Percentiles rank a stretch among this genome's conserved stretches.
Conservation (phyloP, 2,329 filamentous ascomycete species). For the Fusarium tupiense region DNA sequence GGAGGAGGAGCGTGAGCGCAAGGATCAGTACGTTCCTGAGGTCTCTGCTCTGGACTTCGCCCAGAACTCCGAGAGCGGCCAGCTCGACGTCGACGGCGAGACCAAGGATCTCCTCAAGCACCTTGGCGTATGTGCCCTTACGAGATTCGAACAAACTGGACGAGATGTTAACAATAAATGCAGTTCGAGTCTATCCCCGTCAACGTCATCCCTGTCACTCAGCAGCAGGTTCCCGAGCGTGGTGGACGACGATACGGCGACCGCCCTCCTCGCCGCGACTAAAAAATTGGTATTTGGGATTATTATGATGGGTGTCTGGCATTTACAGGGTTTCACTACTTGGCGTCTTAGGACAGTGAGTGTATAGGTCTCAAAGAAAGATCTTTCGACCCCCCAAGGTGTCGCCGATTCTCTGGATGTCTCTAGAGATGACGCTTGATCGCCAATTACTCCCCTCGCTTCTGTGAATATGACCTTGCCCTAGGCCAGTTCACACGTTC, state of each 20-base stretch:
- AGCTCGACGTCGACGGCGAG: conserved; percentile 94
- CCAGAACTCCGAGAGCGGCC: conserved; percentile 91
- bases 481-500: conserved; percentile 33
- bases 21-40: conserved; percentile 99
- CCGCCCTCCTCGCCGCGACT: conserved; percentile 58
- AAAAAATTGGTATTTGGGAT: conserved; percentile 49
- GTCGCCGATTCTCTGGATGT: conserved; percentile 81
- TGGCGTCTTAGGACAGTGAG: conserved; percentile 69
- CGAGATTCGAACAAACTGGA: not conserved
- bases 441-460: conserved; percentile 67
- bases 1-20: conserved; percentile 99
- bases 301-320: conserved; percentile 53
- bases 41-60: conserved; percentile 98
- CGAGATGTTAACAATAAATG: conserved; percentile 42
- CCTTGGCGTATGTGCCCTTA: conserved; percentile 82
- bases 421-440: conserved; percentile 86
- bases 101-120: conserved; percentile 99
- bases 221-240: conserved; percentile 87
- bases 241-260: conserved; percentile 79
- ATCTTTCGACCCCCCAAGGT: conserved; percentile 76
- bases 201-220: conserved; percentile 91
- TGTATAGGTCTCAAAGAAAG: conserved; percentile 67
- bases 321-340: conserved; percentile 57
- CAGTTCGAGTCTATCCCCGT: conserved; percentile 98
- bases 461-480: conserved; percentile 45